phyloP scores from a whole-genome alignment of 2,329 filamentous ascomycete genomes.

The Magnaporthiopsis rhizophila region DNA sequence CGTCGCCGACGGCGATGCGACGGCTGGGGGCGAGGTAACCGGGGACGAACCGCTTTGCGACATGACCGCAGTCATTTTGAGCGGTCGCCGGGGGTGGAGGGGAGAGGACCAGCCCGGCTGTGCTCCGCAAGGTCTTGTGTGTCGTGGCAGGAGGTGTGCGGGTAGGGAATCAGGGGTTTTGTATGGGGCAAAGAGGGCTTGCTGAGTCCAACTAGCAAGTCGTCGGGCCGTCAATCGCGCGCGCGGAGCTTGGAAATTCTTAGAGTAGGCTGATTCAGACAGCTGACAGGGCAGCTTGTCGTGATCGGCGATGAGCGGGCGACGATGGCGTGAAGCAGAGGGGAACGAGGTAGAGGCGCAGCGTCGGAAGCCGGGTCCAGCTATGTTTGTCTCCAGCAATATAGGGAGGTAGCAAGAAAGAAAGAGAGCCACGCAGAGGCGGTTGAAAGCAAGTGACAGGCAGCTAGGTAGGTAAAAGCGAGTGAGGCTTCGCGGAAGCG shows the following conservation, averaged over 20 bases:
- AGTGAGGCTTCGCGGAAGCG: not conserved
- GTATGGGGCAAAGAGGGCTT: slow-evolving; percentile 2
- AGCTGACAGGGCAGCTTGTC: not conserved
- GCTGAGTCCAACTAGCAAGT: not conserved
- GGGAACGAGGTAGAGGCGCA: not conserved
- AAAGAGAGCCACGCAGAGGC: not conserved
- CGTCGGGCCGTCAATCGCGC: slow-evolving; percentile 3
- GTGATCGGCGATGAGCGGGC: not conserved
- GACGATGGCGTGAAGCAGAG: not conserved
- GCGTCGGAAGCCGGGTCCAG: not conserved
- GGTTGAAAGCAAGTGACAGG: too few species aligned
- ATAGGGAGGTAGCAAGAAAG: not conserved
- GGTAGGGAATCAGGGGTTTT: not conserved
- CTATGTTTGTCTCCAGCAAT: not conserved
- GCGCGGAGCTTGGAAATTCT: not conserved
- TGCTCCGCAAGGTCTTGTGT: not conserved
- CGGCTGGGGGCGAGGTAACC: slow-evolving; percentile 43
- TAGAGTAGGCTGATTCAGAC: not conserved
- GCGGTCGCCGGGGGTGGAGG: not conserved
- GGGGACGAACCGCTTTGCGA: slow-evolving; percentile 45
- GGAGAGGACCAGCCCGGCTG: not conserved
- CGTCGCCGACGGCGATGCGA: slow-evolving; percentile 23
- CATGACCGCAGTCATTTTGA: slow-evolving; percentile 44
- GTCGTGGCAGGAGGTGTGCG: not conserved
- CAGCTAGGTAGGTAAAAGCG: not conserved